These are phyloP conservation scores for Penicillium alfredii DNA, from an alignment of 495 filamentous ascomycete genomes.

Conservation along the genomic window DNA sequence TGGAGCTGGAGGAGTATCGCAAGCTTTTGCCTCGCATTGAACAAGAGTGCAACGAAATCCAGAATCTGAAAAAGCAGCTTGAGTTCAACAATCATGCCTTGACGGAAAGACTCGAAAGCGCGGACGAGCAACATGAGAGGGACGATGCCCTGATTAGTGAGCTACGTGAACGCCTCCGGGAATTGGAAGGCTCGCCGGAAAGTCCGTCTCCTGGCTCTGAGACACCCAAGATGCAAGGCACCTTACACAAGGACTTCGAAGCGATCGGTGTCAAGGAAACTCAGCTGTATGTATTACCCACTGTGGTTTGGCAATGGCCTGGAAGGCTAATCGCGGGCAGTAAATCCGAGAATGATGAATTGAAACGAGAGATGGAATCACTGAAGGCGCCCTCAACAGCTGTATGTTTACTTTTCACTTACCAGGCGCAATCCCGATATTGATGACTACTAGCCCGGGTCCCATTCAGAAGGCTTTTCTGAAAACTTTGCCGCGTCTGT, in stretches of 20 bases:
- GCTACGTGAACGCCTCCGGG: constrained; percentile 47
- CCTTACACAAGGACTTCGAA: constrained; percentile 43
- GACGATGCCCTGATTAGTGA: constrained; percentile 51
- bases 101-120: constrained; percentile 45
- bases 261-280: constrained; percentile 39
- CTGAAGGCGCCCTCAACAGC: constrained; percentile 25
- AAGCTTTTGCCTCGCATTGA: constrained; percentile 54
- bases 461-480: constrained; percentile 32
- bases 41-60: constrained; percentile 55
- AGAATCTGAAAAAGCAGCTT: constrained; percentile 49
- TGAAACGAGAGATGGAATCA: constrained; percentile 38
- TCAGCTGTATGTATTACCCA: constrained; percentile 28
- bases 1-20: constrained; percentile 54
- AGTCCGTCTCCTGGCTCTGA: constrained; percentile 37
- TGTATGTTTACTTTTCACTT: constrained; percentile 14
- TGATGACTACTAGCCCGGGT: constrained; percentile 20
- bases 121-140: constrained; percentile 50
- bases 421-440: not conserved
- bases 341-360: constrained; percentile 41
- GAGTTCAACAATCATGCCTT: constrained; percentile 55
- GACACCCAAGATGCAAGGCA: constrained; percentile 38
- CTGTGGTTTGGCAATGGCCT: no score
- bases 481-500: constrained; percentile 31
- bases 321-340: constrained; percentile 21
- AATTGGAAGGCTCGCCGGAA: constrained; percentile 41